phyloP scores from a whole-genome alignment of 208 protist species.

The Leishmania aethiopica region DNA sequence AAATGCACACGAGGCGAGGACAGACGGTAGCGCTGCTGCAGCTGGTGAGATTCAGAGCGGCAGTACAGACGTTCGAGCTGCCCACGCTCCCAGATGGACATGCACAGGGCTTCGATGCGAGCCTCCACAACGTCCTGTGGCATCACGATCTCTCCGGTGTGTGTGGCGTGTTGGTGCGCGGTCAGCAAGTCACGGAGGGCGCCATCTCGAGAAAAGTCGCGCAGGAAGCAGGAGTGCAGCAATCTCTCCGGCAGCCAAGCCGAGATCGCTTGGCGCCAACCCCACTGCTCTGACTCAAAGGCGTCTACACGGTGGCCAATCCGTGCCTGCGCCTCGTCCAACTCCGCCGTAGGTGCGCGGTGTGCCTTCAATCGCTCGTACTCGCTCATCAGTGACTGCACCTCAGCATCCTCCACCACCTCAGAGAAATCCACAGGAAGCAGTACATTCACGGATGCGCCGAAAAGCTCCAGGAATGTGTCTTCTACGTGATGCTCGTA shows the following conservation, averaged over 20 bases:
- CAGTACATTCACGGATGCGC: conserved; percentile 47
- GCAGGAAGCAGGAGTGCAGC: conserved; percentile 29
- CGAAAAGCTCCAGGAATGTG: conserved; percentile 36
- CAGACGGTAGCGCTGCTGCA: conserved; percentile 48
- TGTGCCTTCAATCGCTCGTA: conserved; percentile 30
- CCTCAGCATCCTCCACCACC: conserved; percentile 52
- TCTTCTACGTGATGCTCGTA: conserved; percentile 43
- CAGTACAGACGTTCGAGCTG: conserved; percentile 37
- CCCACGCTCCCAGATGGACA: conserved; percentile 51
- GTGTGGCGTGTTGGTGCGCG: conserved; percentile 25
- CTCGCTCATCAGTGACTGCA: conserved; percentile 33
- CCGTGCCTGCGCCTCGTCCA: conserved; percentile 18
- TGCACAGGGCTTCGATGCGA: conserved; percentile 37
- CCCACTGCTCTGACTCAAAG: conserved; percentile 46
- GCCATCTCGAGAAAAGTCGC: conserved; percentile 23
- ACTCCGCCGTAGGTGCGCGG: conserved; percentile 13
- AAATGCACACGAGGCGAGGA: conserved; percentile 43
- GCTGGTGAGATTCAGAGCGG: conserved; percentile 51
- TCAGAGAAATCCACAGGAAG: conserved; percentile 62
- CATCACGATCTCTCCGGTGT: conserved; percentile 11
- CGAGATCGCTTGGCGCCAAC: conserved; percentile 35
- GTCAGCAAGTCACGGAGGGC: conserved; percentile 38
- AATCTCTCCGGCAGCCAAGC: conserved; percentile 15
- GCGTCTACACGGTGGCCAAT: conserved; percentile 35
- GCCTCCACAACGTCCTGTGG: conserved; percentile 27